These are phyloP conservation scores for Sporothrix globosa DNA, from an alignment of 2,329 filamentous ascomycete species.

Conservation along the genomic window DNA sequence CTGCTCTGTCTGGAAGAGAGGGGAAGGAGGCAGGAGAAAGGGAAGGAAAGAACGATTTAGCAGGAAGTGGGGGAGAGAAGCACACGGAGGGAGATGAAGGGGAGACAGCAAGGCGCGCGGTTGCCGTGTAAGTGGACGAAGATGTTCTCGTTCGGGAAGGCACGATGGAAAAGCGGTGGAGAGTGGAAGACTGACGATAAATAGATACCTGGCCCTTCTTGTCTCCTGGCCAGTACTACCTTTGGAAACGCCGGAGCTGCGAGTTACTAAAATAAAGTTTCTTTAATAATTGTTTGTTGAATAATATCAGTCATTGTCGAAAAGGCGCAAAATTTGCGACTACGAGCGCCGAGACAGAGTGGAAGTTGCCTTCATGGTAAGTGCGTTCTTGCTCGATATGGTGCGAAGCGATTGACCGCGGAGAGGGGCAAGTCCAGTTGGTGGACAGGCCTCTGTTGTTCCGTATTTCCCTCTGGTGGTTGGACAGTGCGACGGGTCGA, in stretches of 20 bases:
- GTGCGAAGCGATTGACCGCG: not conserved
- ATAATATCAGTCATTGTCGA: not conserved
- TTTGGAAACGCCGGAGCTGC: not conserved
- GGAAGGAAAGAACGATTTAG: not conserved
- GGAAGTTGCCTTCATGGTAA: not conserved
- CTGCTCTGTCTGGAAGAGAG: not conserved
- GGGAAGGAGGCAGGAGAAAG: constrained; percentile 11
- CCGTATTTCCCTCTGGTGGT: not conserved
- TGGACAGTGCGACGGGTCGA: constrained; percentile 5
- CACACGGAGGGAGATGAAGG: constrained; percentile 22
- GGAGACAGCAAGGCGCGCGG: constrained; percentile 31
- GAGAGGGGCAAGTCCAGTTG: constrained; percentile 11
- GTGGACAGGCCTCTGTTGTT: not conserved
- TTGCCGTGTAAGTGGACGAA: constrained; percentile 32
- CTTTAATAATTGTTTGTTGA: not conserved
- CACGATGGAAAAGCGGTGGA: constrained; percentile 24
- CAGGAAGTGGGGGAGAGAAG: constrained; percentile 24
- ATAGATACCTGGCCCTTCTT: not conserved
- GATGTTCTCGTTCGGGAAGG: constrained; percentile 25
- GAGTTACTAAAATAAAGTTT: not conserved
- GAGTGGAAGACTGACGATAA: constrained; percentile 4
- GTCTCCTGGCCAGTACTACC: constrained; percentile 12
- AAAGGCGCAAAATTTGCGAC: not conserved
- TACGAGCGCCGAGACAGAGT: not conserved
- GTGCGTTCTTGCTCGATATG: constrained; percentile 1